These are phyloP conservation scores for Colletotrichum aenigma DNA, from an alignment of 2,329 filamentous ascomycete species.

Conservation along the genomic window DNA sequence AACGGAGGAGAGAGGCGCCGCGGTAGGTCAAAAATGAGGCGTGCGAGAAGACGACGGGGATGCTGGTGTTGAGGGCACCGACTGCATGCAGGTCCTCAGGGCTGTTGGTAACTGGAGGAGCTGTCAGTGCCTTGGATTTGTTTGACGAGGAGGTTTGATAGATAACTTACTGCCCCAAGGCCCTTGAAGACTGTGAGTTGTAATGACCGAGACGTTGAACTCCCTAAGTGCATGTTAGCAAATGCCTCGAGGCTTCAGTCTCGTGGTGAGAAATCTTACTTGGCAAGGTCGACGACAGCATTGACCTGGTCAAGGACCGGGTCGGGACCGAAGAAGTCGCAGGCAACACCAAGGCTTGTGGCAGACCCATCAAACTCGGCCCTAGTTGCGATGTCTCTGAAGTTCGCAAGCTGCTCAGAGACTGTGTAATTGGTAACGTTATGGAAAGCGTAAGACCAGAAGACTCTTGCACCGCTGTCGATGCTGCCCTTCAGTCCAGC, in stretches of 20 bases:
- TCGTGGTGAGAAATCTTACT: constrained; percentile 23
- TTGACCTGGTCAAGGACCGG: constrained; percentile 29
- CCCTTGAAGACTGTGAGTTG: constrained; percentile 45
- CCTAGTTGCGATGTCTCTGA: constrained; percentile 37
- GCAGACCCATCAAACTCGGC: constrained; percentile 29
- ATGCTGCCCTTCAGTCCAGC: constrained; percentile 51
- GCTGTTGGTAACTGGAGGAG: constrained; percentile 32
- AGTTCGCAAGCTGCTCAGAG: constrained; percentile 39
- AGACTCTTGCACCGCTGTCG: constrained; percentile 52
- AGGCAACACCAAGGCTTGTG: constrained; percentile 44
- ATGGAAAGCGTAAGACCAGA: constrained; percentile 49
- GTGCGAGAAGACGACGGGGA: constrained; percentile 58
- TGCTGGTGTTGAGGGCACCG: constrained; percentile 44
- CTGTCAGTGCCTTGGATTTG: background rate
- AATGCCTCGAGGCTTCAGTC: background rate
- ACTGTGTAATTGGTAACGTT: constrained; percentile 35
- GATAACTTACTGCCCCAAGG: constrained; percentile 38
- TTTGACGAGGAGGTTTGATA: background rate
- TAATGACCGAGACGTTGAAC: constrained; percentile 48
- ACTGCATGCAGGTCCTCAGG: constrained; percentile 40
- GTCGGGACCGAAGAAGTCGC: constrained; percentile 38
- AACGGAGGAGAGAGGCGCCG: constrained; percentile 46
- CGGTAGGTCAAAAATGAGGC: constrained; percentile 45
- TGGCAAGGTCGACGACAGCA: constrained; percentile 35
- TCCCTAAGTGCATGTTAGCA: constrained; percentile 23